Conservation (phyloP, 805 yeast species). For the Starmera caribaea region DNA sequence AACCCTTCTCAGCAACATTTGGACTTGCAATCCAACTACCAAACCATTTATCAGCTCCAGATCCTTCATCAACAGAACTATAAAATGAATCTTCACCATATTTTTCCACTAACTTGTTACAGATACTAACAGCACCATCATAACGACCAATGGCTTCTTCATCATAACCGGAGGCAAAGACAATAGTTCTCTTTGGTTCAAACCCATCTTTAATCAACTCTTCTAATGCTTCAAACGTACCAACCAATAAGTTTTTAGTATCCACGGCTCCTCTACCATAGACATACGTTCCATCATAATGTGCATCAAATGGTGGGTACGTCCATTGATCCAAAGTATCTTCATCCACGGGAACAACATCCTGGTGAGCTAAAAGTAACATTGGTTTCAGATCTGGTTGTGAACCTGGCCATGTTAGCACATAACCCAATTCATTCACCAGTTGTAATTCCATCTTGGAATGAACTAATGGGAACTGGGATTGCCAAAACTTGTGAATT, state of each 20-base stretch:
- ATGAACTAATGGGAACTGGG: slow-evolving; percentile 46
- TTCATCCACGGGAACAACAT: slow-evolving; percentile 72
- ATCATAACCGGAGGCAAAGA: slow-evolving; percentile 68
- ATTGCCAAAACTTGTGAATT: slow-evolving; percentile 40
- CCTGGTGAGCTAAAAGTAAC: slow-evolving; percentile 72
- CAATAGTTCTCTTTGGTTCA: slow-evolving; percentile 50
- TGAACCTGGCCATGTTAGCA: slow-evolving; percentile 59
- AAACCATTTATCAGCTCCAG: slow-evolving; percentile 19
- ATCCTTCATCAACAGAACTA: slow-evolving; percentile 59
- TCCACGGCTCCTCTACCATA: slow-evolving; percentile 79
- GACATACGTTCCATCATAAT: slow-evolving; percentile 50
- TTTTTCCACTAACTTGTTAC: slow-evolving; percentile 38
- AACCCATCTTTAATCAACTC: slow-evolving; percentile 38
- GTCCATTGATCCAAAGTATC: slow-evolving; percentile 53
- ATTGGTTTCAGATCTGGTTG: slow-evolving; percentile 47
- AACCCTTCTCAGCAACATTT: slow-evolving; percentile 53
- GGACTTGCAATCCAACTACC: slow-evolving; percentile 36
- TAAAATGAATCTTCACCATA: slow-evolving; percentile 51
- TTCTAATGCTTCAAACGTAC: slow-evolving; percentile 60
- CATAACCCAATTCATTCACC: slow-evolving; percentile 55
- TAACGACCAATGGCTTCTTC: slow-evolving; percentile 41
- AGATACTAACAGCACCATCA: no score
- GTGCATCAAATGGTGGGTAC: slow-evolving; percentile 56
- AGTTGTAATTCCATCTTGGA: slow-evolving; percentile 35
- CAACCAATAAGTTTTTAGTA: slow-evolving; percentile 61